A percentile compares a stretch with the other conserved stretches of the same genome.
phyloP scores from a whole-genome alignment of 2,329 filamentous ascomycete genomes.

The Lithohypha guttulata region DNA sequence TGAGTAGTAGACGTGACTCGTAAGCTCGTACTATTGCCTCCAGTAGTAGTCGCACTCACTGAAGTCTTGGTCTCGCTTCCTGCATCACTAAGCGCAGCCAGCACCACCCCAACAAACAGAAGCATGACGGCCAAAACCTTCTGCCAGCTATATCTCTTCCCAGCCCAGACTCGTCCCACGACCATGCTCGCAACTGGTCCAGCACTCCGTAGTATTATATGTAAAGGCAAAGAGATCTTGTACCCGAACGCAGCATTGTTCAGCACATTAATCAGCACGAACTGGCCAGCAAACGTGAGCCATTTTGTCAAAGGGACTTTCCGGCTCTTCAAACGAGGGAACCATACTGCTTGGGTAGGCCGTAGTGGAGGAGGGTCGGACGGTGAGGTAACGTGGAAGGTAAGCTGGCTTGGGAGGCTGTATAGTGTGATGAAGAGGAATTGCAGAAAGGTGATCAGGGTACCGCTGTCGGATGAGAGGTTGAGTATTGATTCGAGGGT shows the following conservation, averaged over 20 bases:
- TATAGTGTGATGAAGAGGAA: slow-evolving; percentile 73
- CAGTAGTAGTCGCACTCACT: neutral
- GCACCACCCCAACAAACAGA: slow-evolving; percentile 74
- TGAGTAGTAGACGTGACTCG: slow-evolving; percentile 12
- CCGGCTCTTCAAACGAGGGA: slow-evolving; percentile 51
- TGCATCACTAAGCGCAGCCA: slow-evolving; percentile 83
- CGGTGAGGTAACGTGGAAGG: slow-evolving; percentile 50
- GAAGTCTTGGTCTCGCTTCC: slow-evolving; percentile 38
- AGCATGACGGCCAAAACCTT: slow-evolving; percentile 74
- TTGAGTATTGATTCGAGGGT: slow-evolving; percentile 90
- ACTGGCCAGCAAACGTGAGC: slow-evolving; percentile 78
- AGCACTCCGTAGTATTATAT: slow-evolving; percentile 91
- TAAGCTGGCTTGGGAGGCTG: slow-evolving; percentile 52
- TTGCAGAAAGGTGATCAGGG: slow-evolving; percentile 76
- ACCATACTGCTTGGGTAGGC: slow-evolving; percentile 3
- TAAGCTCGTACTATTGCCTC: slow-evolving; percentile 6
- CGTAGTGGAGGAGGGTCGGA: slow-evolving; percentile 2
- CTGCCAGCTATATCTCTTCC: slow-evolving; percentile 65
- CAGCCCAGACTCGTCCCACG: slow-evolving; percentile 73
- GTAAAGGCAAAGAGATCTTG: slow-evolving; percentile 87
- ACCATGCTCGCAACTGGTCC: slow-evolving; percentile 92
- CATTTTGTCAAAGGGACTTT: slow-evolving; percentile 75
- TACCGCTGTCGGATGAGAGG: slow-evolving; percentile 75
- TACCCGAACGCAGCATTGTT: slow-evolving; percentile 99
- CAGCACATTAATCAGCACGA: slow-evolving; percentile 86